Conservation (phyloP, 176 grass and related monocot genomes). For the Alloteropsis semialata region DNA sequence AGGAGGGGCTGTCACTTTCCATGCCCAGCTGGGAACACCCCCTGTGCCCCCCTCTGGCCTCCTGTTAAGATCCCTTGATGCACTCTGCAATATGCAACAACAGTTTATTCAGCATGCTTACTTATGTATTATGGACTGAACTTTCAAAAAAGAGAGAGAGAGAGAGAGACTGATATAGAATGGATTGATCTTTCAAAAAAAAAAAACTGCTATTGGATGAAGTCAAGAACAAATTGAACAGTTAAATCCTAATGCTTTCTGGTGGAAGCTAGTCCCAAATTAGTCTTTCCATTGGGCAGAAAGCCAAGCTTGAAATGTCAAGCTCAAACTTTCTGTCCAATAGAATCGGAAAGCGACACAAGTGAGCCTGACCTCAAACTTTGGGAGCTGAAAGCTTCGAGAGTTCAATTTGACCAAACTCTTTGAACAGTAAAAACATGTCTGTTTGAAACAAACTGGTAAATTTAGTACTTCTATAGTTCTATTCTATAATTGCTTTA, state of each 20-base stretch:
- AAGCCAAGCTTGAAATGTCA: not conserved
- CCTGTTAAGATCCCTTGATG: slow-evolving; percentile 55
- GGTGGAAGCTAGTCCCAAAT: not conserved
- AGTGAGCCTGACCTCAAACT: not conserved
- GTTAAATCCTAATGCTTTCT: not conserved
- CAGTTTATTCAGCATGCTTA: slow-evolving; percentile 16
- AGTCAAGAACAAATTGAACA: not conserved
- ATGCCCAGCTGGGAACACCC: slow-evolving; percentile 51
- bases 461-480: slow-evolving; percentile 2
- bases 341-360: not conserved
- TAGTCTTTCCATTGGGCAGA: not conserved
- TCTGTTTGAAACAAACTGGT: not conserved
- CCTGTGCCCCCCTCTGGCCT: slow-evolving; percentile 32
- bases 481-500: not conserved
- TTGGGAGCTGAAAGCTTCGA: not conserved
- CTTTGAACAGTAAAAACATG: slow-evolving; percentile 14
- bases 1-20: slow-evolving; percentile 37
- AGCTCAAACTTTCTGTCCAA: slow-evolving; percentile 25
- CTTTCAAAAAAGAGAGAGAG: no score
- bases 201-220: no score
- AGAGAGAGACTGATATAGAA: no score
- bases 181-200: no score
- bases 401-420: slow-evolving; percentile 18
- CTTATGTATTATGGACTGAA: no score
- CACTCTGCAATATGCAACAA: slow-evolving; percentile 36